These are phyloP conservation scores for Hyphopichia fennica DNA, from an alignment of 1,139 yeast species.

Conservation along the genomic window DNA sequence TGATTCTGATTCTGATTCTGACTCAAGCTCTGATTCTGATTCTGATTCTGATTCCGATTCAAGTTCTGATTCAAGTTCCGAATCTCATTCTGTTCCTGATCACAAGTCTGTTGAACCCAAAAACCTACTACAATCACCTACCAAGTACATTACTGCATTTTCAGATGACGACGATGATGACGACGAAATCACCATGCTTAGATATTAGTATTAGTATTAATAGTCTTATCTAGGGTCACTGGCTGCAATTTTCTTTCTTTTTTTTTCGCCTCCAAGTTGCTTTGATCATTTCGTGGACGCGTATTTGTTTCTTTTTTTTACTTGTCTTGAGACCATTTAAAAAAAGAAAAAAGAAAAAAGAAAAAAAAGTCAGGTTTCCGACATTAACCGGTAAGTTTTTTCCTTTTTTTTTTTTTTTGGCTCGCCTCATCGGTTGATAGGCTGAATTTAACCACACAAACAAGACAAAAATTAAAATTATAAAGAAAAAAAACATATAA, in stretches of 20 bases:
- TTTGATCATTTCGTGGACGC: no score
- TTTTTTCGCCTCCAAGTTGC: no score
- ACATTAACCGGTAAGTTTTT: no score
- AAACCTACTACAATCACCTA: no score
- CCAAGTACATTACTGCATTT: background rate
- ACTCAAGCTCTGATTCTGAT: constrained; percentile 1
- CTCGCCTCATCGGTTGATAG: no score
- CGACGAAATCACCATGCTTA: constrained; percentile 2
- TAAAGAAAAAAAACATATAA: no score
- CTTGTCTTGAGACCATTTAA: no score
- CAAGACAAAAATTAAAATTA: background rate
- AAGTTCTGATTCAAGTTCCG: constrained; percentile 4
- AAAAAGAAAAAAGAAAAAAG: no score
- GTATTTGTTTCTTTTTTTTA: no score
- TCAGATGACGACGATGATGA: constrained; percentile 3
- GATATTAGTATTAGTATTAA: background rate
- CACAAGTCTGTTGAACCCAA: background rate
- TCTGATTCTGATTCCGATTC: background rate
- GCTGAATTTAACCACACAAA: no score
- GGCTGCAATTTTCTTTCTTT: background rate
- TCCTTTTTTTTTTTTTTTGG: no score
- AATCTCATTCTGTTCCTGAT: constrained; percentile 4
- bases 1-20: constrained; percentile 4
- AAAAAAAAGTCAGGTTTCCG: no score
- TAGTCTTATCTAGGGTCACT: background rate